Conservation (phyloP, 495 filamentous ascomycete genomes). For the Daldinia bambusicola region DNA sequence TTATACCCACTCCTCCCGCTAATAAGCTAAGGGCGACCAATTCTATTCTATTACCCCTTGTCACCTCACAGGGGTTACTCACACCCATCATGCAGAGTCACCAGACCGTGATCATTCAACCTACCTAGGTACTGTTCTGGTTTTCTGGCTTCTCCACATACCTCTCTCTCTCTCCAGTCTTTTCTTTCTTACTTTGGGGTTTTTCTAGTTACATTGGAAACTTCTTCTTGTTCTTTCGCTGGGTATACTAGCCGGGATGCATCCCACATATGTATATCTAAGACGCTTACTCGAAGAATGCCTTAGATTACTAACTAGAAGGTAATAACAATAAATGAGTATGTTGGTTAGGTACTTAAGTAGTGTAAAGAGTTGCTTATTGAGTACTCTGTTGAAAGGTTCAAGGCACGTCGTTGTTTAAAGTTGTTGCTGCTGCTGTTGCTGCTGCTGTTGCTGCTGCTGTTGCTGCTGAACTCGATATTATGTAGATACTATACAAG, state of each 20-base stretch:
- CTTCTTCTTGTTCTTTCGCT: neutral
- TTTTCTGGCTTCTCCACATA: slow-evolving; percentile 10
- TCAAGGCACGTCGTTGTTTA: neutral
- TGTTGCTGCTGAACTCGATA: slow-evolving; percentile 5
- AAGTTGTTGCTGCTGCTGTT: neutral
- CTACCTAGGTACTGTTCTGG: slow-evolving; percentile 33
- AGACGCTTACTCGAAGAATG: neutral
- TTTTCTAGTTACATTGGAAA: slow-evolving; percentile 10
- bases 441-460: neutral
- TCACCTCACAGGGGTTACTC: slow-evolving; percentile 36
- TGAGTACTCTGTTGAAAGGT: neutral
- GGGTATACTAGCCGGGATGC: neutral
- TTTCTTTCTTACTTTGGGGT: neutral
- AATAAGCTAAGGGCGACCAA: slow-evolving; percentile 39
- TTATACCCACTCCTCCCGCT: slow-evolving; percentile 38
- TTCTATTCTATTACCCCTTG: slow-evolving; percentile 28
- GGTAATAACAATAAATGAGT: neutral
- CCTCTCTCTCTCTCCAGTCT: neutral
- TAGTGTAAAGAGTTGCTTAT: neutral
- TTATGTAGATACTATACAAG: slow-evolving; percentile 1
- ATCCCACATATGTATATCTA: neutral
- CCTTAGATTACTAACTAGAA: neutral
- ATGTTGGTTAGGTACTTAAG: neutral
- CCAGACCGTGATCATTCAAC: slow-evolving; percentile 37
- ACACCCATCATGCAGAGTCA: slow-evolving; percentile 42